A percentile compares a stretch with the other conserved stretches of the same genome.
phyloP scores from a whole-genome alignment of 2,329 filamentous ascomycete genomes.

The Thyridium curvatum region DNA sequence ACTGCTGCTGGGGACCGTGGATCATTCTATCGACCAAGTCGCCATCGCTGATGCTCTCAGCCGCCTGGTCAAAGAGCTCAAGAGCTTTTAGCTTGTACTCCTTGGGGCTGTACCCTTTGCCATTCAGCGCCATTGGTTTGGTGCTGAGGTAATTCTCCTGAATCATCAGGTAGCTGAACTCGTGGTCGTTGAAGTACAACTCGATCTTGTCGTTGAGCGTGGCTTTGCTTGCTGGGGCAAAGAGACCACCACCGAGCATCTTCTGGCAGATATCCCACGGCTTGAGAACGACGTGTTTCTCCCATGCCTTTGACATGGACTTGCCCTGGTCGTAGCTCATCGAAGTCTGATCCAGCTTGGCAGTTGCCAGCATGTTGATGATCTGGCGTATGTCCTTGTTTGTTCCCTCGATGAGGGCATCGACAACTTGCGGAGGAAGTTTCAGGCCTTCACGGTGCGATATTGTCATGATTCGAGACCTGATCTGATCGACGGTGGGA shows the following conservation, averaged over 20 bases:
- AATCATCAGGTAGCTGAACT: slow-evolving; percentile 95
- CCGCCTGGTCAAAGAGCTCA: slow-evolving; percentile 79
- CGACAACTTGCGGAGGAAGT: slow-evolving; percentile 74
- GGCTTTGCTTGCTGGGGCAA: slow-evolving; percentile 73
- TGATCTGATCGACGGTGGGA: slow-evolving; percentile 84
- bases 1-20: slow-evolving; percentile 94
- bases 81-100: slow-evolving; percentile 76
- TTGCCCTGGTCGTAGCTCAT: slow-evolving; percentile 85
- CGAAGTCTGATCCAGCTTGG: slow-evolving; percentile 75
- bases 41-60: slow-evolving; percentile 94
- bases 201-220: slow-evolving; percentile 97
- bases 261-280: slow-evolving; percentile 97
- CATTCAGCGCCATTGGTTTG: slow-evolving; percentile 60
- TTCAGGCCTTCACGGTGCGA: slow-evolving; percentile 88
- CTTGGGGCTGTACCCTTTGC: slow-evolving; percentile 51
- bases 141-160: slow-evolving; percentile 95
- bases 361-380: slow-evolving; percentile 96
- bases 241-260: slow-evolving; percentile 82
- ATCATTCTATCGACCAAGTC: slow-evolving; percentile 98
- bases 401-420: slow-evolving; percentile 90
- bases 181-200: slow-evolving; percentile 98
- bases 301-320: slow-evolving; percentile 94
- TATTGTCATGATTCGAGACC: slow-evolving; percentile 90
- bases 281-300: slow-evolving; percentile 94
- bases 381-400: slow-evolving; percentile 96